Evolutionary conservation across 1,284 basidiomycete genomes (phyloP), one percentile per base, ranked within the genome.

Genomic region (Lignosus rhinocerotis): DNA sequence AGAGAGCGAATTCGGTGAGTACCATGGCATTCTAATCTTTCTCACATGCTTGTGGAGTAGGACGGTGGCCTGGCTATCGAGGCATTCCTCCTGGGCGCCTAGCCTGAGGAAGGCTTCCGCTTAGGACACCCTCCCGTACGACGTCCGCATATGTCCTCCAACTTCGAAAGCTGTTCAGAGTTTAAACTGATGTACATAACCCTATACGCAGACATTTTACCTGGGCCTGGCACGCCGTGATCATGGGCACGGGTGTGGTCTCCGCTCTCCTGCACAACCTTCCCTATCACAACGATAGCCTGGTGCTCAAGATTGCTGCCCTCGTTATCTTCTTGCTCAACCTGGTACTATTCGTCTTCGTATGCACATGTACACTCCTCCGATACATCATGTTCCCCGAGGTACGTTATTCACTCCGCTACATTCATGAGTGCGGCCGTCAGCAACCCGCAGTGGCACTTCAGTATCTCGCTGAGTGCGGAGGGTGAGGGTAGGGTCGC

Each of bases 261-360:
- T 74, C 78, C 25, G 66, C 74, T 45, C 62, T 80, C 34, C 58
- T 80, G 39, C 71, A 77, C 62, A 69, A 71, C 57, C 76, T 79
- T 49, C 76, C 78, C 16, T 79, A 80, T 52, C 70, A 76, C 32
- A 67, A 70, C 6, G 69, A 68, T 25, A 69, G 66, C 54, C 67
- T 66, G 12, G 57, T 68, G 55, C 67, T 77, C 54, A 71, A 72
- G 54, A 60, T 72, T 8, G 69, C 76, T 43, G 72, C 75, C 0
- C 66, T 77, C 31, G 70, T 78, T 51, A 62, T 85, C 52, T 84
- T 87, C 67, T 74, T 79, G 34, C 67, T 87, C 36, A 85, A 86
- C 62, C 68, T 85, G 9, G 55, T 77, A 6, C 61, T 86, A 2
- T 88, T 87, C 64, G 52, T 76, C n/a, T 63, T 80, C 19, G 80